A percentile compares a stretch with the other conserved stretches of the same genome.
Conservation (phyloP, 1,284 basidiomycete genomes). For the Ceratobasidium sp. region DNA sequence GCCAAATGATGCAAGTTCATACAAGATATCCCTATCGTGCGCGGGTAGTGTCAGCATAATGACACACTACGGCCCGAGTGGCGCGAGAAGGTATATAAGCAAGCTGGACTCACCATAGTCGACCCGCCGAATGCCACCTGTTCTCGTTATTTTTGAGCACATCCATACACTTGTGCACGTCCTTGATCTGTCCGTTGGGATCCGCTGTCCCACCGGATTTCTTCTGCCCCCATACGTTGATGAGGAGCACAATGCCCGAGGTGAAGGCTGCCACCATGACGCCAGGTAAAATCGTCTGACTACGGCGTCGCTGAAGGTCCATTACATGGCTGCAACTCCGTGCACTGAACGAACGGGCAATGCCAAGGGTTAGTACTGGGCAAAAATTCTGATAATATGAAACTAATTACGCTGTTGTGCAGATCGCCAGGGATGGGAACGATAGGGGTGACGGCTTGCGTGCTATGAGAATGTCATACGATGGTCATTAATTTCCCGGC, state of each 20-base stretch:
- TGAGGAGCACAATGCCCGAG: conserved; percentile 69
- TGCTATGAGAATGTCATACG: conserved; percentile 44
- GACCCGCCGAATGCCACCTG: conserved; percentile 60
- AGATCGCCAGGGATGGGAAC: conserved; percentile 80
- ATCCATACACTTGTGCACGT: conserved; percentile 74
- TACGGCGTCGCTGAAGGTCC: conserved; percentile 59
- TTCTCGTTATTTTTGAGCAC: conserved; percentile 63
- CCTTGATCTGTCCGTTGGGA: conserved; percentile 67
- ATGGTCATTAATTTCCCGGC: conserved; percentile 45
- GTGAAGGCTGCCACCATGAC: conserved; percentile 59
- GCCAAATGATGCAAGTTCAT: conserved; percentile 69
- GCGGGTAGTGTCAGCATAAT: conserved; percentile 19
- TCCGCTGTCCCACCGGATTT: conserved; percentile 63
- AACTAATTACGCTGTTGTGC: conserved; percentile 66
- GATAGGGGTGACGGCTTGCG: conserved; percentile 63
- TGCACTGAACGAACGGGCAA: conserved; percentile 50
- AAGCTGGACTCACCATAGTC: conserved; percentile 52
- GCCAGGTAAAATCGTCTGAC: conserved; percentile 41
- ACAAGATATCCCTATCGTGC: conserved; percentile 66
- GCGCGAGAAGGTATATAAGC: conserved; percentile 5
- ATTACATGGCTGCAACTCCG: conserved; percentile 78
- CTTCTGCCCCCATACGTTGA: conserved; percentile 77
- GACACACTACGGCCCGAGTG: conserved; percentile 24
- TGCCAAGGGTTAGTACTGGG: no score
- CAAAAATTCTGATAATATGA: neutral